Evolutionary conservation across 306 rosid genomes (phyloP), one percentile per base, ranked within the genome.

Genomic region (Vachellia collinsii): DNA sequence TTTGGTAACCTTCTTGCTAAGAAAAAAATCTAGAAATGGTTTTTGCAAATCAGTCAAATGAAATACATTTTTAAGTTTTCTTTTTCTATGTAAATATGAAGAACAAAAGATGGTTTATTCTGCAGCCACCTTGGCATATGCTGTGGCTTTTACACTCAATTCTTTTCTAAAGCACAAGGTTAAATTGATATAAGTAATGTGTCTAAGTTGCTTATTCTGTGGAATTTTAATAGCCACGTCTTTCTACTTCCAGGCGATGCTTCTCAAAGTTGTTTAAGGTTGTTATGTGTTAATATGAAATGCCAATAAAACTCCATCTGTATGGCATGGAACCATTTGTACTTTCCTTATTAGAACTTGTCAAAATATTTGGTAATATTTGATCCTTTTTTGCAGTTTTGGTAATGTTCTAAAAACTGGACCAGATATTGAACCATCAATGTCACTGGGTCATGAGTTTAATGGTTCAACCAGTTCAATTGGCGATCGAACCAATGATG

Each of bases 1-100:
- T 53, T 64, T 51, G 12, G 64, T 19, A 11, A 37, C 64, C 39
- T 41, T 25, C 41, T 38, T 38, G 69, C 41, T 66, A 13, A 25
- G 54, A 51, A 58, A 43, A 79, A 62, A 75, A 66, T 65, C 37
- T 69, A 34, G 47, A 78, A 25, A 61, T 1, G 38, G 25, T 61
- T 25, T 29, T 23, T 25, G 39, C 14, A 61, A 25, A 12, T 3
- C n/a, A 66, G 36, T 44, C 58, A 72, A 65, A 29, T n/a, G 19
- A 67, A 58, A 81, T 29, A 53, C 10, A 47, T 7, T 47, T 48
- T 12, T 1, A 22, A 16, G 23, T 38, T 42, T 12, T 50, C 17
- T 1, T 10, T 68, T 42, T 22, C 46, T 23, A 7, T 47, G 50
- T 7, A 17, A 42, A 72, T n/a, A 66, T 58, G 50, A 23, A 67